phyloP scores from a whole-genome alignment of 2,329 filamentous ascomycete genomes.

The Cladosporium oxysporum region DNA sequence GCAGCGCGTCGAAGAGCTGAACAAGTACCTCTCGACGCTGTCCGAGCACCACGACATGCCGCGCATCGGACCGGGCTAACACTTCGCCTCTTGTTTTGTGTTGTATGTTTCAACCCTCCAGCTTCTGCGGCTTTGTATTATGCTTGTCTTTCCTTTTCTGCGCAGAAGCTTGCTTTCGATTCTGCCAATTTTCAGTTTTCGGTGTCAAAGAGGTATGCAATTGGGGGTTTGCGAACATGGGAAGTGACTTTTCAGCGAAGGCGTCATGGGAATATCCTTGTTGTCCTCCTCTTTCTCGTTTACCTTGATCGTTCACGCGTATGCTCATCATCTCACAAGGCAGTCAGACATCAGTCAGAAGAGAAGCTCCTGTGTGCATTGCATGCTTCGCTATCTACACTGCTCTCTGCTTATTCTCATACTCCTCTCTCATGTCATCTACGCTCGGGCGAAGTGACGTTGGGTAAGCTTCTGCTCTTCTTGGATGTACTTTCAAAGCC shows the following conservation, averaged over 20 bases:
- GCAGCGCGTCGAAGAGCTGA: constrained; percentile 91
- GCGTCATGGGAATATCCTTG: neutral
- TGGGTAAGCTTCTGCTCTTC: neutral
- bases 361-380: neutral
- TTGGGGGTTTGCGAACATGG: neutral
- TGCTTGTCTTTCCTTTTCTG: neutral
- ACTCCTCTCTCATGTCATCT: neutral
- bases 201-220: neutral
- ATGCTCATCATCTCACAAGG: neutral
- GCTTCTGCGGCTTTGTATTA: neutral
- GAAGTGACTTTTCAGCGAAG: neutral
- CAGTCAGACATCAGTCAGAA: neutral
- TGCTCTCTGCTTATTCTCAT: neutral
- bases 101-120: neutral
- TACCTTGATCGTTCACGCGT: neutral
- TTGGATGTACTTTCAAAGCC: neutral
- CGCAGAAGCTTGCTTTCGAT: neutral
- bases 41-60: constrained; percentile 98
- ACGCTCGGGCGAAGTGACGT: neutral
- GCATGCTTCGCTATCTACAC: constrained; percentile 1
- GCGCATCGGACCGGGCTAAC: constrained; percentile 59
- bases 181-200: neutral
- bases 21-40: constrained; percentile 85
- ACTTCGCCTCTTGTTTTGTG: neutral
- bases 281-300: neutral